Evolutionary conservation across 345 rosid species (phyloP).

Genomic region (Brassica cretica): DNA sequence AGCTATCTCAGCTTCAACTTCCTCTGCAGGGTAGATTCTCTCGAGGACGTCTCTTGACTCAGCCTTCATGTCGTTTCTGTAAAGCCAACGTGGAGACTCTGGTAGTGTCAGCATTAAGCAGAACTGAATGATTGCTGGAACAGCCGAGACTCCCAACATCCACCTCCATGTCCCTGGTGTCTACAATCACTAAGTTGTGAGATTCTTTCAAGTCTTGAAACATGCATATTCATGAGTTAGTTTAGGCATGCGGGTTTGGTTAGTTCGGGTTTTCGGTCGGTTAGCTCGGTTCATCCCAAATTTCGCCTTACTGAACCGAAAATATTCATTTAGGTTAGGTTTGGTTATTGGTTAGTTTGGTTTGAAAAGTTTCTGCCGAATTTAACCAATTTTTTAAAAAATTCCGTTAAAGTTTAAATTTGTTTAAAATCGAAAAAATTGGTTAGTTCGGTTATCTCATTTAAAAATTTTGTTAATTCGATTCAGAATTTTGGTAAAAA

Average conservation of each 20-base stretch:
- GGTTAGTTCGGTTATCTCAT: too few relatives aligned
- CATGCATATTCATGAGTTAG: too few relatives aligned
- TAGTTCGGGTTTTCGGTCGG: background rate
- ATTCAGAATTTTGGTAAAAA: too few relatives aligned
- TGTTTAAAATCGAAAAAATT: too few relatives aligned
- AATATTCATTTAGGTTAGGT: too few relatives aligned
- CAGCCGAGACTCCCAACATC: background rate
- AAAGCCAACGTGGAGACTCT: background rate
- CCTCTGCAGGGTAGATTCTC: background rate
- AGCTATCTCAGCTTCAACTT: background rate
- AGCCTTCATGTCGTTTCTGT: background rate
- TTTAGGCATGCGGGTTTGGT: too few relatives aligned
- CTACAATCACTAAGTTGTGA: background rate
- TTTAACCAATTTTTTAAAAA: too few relatives aligned
- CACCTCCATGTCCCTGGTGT: conserved; percentile 2
- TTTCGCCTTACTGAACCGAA: background rate
- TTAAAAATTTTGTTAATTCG: too few relatives aligned
- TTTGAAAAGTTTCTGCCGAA: too few relatives aligned
- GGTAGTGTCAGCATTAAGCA: background rate
- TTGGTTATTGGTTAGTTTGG: too few relatives aligned
- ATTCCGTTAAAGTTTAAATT: background rate
- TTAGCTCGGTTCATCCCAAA: background rate
- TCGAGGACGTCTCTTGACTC: background rate
- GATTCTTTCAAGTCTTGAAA: background rate
- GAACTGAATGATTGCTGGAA: background rate